Percentiles rank a stretch among this genome's conserved stretches.
Conservation (phyloP, 2,329 filamentous ascomycete genomes). For the Dothistroma septosporum region DNA sequence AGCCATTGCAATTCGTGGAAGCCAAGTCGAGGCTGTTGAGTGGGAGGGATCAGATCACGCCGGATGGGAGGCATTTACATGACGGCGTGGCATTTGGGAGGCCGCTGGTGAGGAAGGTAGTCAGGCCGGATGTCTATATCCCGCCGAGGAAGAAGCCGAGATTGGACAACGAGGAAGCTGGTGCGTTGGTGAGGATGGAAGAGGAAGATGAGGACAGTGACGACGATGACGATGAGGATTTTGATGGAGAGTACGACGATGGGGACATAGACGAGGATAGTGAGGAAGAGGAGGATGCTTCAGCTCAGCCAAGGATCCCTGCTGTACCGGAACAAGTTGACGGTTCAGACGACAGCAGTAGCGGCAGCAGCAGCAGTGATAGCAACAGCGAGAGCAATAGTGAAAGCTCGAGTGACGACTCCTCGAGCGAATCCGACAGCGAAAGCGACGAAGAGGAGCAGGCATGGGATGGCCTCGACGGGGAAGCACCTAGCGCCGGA, state of each 20-base stretch:
- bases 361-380: conserved; percentile 12
- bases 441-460: conserved; percentile 13
- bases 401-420: conserved; percentile 13
- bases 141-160: conserved; percentile 32
- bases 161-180: conserved; percentile 40
- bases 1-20: conserved; percentile 71
- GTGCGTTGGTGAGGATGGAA: conserved; percentile 40
- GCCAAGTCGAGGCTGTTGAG: conserved; percentile 66
- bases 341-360: conserved; percentile 15
- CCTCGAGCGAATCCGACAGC: conserved; percentile 14
- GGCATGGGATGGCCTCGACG: conserved; percentile 22
- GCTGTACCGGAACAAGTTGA: conserved; percentile 3
- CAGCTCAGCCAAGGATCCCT: neutral
- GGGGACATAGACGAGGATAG: conserved; percentile 13
- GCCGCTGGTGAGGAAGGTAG: conserved; percentile 57
- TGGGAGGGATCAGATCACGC: conserved; percentile 75
- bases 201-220: conserved; percentile 30
- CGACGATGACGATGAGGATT: conserved; percentile 21
- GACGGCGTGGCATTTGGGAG: conserved; percentile 84
- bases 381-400: conserved; percentile 17
- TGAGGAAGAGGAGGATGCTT: conserved; percentile 13
- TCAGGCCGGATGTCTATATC: conserved; percentile 36
- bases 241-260: conserved; percentile 19
- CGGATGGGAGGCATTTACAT: conserved; percentile 72
- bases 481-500: neutral